A percentile compares a stretch with the other conserved stretches of the same genome.
phyloP scores from a whole-genome alignment of 306 rosid genomes.

The Gillenia trifoliata region DNA sequence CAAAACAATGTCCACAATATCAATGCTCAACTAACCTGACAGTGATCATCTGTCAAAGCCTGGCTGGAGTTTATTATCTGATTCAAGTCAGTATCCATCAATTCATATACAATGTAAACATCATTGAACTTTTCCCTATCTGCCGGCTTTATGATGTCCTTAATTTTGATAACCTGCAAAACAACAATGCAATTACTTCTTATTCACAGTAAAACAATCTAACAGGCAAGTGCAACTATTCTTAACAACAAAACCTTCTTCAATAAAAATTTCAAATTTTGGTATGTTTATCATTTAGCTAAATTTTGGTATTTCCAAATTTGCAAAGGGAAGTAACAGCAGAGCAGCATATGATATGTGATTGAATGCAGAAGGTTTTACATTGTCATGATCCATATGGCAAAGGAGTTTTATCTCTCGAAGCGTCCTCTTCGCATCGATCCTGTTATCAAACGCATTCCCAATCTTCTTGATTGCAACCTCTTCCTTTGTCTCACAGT shows the following conservation, averaged over 20 bases:
- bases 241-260: background rate
- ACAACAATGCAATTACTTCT: background rate
- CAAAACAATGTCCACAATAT: background rate
- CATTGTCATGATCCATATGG: constrained; percentile 95
- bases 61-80: constrained; percentile 83
- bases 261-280: background rate
- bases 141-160: constrained; percentile 79
- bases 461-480: constrained; percentile 71
- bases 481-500: constrained; percentile 53
- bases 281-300: background rate
- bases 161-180: constrained; percentile 69
- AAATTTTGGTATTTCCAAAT: background rate
- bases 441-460: constrained; percentile 62
- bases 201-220: background rate
- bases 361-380: constrained; percentile 11
- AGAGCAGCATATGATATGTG: background rate
- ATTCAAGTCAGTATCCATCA: constrained; percentile 89
- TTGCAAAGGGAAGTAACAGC: background rate
- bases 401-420: constrained; percentile 65
- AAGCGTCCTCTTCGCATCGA: constrained; percentile 67
- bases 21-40: constrained; percentile 45
- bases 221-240: background rate
- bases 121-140: constrained; percentile 71
- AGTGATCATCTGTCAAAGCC: constrained; percentile 84
- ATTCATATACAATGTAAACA: constrained; percentile 80